These are phyloP conservation scores for Penicillium herquei DNA, from an alignment of 495 filamentous ascomycete species.

Conservation along the genomic window DNA sequence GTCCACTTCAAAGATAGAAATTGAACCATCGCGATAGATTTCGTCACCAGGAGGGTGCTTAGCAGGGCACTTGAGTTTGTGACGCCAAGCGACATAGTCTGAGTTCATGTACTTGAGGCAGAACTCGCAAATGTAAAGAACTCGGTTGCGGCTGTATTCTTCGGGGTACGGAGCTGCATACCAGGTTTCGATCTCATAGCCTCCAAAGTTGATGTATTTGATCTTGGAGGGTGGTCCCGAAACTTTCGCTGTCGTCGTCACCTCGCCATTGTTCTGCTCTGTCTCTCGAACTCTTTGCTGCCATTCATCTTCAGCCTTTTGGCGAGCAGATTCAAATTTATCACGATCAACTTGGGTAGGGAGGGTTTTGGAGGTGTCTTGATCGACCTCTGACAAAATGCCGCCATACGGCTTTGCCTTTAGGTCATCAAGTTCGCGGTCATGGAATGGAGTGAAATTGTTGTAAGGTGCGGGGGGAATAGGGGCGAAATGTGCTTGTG, in stretches of 20 bases:
- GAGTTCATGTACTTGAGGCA: constrained; percentile 99
- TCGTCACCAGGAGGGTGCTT: constrained; percentile 97
- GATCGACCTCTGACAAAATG: constrained; percentile 83
- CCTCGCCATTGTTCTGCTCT: constrained; percentile 43
- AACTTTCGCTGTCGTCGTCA: constrained; percentile 58
- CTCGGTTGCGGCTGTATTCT: constrained; percentile 92
- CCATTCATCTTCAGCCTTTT: constrained; percentile 90
- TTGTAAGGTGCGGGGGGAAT: constrained; percentile 55
- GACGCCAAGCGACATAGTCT: constrained; percentile 94
- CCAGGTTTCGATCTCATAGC: constrained; percentile 98
- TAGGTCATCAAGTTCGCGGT: constrained; percentile 81
- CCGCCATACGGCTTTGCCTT: constrained; percentile 96
- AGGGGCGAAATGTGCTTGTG: constrained; percentile 46
- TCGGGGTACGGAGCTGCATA: constrained; percentile 99
- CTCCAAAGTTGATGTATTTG: constrained; percentile 97
- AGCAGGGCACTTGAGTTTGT: constrained; percentile 95
- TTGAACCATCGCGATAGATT: constrained; percentile 90
- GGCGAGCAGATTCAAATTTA: constrained; percentile 81
- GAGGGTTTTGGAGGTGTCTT: constrained; percentile 85
- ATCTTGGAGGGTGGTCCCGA: constrained; percentile 91
- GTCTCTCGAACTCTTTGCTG: constrained; percentile 56
- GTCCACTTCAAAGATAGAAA: constrained; percentile 96
- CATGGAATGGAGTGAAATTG: constrained; percentile 78
- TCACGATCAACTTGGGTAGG: constrained; percentile 76
- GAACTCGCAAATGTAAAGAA: constrained; percentile 98